A percentile compares a stretch with the other conserved stretches of the same genome.
Evolutionary conservation across 306 rosid species (phyloP).

Genomic region (Calophaca sinica): DNA sequence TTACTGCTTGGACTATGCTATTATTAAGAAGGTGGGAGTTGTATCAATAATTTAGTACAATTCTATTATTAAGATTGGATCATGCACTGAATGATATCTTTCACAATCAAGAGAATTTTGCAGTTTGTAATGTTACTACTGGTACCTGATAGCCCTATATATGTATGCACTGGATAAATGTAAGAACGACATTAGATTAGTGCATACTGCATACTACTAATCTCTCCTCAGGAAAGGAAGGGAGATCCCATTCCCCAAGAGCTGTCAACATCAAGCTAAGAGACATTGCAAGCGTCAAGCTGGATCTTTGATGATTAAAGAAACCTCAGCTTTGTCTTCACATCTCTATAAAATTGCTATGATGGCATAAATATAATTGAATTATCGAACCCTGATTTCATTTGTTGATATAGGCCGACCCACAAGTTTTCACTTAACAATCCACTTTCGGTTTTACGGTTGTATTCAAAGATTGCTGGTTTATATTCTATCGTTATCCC

Average conservation of each 20-base stretch:
- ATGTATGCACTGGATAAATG: background rate
- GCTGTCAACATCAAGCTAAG: background rate
- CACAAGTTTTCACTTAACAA: conserved; percentile 5
- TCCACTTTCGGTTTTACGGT: background rate
- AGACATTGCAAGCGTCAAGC: background rate
- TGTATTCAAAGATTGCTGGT: conserved; percentile 12
- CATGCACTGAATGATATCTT: background rate
- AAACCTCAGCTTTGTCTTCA: conserved; percentile 14
- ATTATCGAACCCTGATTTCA: conserved; percentile 13
- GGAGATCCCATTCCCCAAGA: background rate
- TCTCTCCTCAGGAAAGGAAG: background rate
- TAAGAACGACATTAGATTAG: background rate
- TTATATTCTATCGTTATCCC: conserved; percentile 14
- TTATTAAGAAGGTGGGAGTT: conserved; percentile 1
- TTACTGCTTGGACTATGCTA: conserved; percentile 4
- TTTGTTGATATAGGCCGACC: background rate
- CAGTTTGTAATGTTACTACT: background rate
- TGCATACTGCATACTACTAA: background rate
- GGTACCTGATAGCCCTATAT: conserved; percentile 4
- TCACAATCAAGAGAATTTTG: background rate
- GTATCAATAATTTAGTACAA: background rate
- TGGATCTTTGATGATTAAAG: background rate
- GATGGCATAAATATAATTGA: conserved; percentile 19
- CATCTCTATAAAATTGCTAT: background rate
- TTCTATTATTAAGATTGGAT: conserved; percentile 1